Percentiles rank a stretch among this genome's conserved stretches.
phyloP scores from a whole-genome alignment of 2,329 filamentous ascomycete genomes.

The Fonsecaea erecta region DNA sequence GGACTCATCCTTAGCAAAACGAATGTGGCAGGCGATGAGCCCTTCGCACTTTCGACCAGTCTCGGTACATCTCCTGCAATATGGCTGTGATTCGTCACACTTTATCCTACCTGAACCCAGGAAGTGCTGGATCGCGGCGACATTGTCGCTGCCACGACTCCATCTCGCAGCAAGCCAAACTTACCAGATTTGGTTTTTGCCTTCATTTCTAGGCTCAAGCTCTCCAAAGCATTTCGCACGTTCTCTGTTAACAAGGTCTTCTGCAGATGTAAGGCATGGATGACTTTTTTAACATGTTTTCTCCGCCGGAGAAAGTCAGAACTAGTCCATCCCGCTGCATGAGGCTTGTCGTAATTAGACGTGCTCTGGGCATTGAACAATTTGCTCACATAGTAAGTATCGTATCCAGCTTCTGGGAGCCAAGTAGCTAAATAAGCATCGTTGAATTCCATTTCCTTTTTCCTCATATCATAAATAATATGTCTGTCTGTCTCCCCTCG shows the following conservation, averaged over 20 bases:
- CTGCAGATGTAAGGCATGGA: not conserved
- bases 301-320: not conserved
- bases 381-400: conserved; percentile 61
- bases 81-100: conserved; percentile 39
- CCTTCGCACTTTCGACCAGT: conserved; percentile 39
- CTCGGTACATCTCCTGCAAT: conserved; percentile 37
- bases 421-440: conserved; percentile 57
- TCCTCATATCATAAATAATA: too few species aligned
- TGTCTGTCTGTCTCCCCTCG: too few species aligned
- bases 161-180: too few species aligned
- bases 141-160: too few species aligned
- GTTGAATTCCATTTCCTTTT: too few species aligned
- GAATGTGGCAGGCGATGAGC: conserved; percentile 24
- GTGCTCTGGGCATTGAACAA: conserved; percentile 59
- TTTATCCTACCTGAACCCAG: conserved; percentile 39
- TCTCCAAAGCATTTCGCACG: too few species aligned
- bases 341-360: conserved; percentile 53
- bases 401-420: conserved; percentile 58
- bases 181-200: too few species aligned
- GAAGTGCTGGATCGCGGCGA: too few species aligned
- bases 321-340: conserved; percentile 45
- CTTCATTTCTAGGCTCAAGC: too few species aligned
- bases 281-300: conserved; percentile 17
- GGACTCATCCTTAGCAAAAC: conserved; percentile 17
- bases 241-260: not conserved